Evolutionary conservation across 495 filamentous ascomycete species (phyloP).

Genomic region (Bacidia rubella): DNA sequence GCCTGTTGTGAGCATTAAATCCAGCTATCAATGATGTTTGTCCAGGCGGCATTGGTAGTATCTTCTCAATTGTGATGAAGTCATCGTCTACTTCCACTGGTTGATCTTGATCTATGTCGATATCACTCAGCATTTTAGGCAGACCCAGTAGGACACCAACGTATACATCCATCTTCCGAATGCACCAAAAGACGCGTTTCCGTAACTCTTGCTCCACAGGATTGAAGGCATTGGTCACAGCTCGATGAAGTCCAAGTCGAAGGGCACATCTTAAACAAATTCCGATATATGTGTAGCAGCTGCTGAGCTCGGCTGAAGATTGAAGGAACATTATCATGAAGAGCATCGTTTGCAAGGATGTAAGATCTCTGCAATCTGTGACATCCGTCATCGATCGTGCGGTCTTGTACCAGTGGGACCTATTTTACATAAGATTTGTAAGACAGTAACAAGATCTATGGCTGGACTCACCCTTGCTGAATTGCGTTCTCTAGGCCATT

Average conservation of each 20-base stretch:
- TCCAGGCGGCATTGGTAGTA: conserved; percentile 62
- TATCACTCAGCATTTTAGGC: conserved; percentile 68
- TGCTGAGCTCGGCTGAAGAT: conserved; percentile 77
- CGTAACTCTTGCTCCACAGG: conserved; percentile 76
- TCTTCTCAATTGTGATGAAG: conserved; percentile 66
- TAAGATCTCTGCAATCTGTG: conserved; percentile 79
- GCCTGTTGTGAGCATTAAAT: conserved; percentile 68
- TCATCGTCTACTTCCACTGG: conserved; percentile 83
- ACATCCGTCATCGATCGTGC: conserved; percentile 75
- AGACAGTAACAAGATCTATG: conserved; percentile 4
- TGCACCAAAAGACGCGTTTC: conserved; percentile 77
- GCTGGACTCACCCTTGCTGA: conserved; percentile 56
- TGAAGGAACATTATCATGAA: conserved; percentile 93
- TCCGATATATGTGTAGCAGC: conserved; percentile 86
- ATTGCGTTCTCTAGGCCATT: conserved; percentile 58
- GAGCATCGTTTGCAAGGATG: conserved; percentile 70
- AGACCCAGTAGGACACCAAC: conserved; percentile 80
- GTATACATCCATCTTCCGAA: conserved; percentile 89
- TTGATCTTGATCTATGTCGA: conserved; percentile 84
- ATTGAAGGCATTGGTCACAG: conserved; percentile 58
- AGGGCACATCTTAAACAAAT: conserved; percentile 77
- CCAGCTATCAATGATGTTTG: conserved; percentile 62
- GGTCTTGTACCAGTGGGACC: conserved; percentile 72
- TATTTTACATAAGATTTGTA: conserved; percentile 21
- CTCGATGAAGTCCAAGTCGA: conserved; percentile 78